Conservation (phyloP, 1,139 yeast species). For the Saccharomyces hybrid region DNA sequence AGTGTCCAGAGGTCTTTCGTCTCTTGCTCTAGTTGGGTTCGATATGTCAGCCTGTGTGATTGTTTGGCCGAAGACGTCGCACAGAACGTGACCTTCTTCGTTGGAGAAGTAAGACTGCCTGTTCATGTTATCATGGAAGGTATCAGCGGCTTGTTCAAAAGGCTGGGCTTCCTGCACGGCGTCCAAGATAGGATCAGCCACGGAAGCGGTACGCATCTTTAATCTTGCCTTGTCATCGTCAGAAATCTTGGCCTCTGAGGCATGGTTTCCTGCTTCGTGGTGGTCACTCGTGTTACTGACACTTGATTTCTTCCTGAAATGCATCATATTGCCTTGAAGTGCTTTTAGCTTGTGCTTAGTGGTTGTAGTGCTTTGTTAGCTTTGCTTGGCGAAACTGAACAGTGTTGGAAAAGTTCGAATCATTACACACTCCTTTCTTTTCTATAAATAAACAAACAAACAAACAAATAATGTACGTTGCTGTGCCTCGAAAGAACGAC, state of each 20-base stretch:
- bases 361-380: not conserved
- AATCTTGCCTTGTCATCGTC: conserved; percentile 40
- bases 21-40: conserved; percentile 86
- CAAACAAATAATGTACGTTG: not conserved
- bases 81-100: conserved; percentile 33
- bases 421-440: not conserved
- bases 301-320: conserved; percentile 26
- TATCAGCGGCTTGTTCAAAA: conserved; percentile 63
- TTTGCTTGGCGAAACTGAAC: not conserved
- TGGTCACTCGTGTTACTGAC: conserved; percentile 10
- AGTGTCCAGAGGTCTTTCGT: conserved; percentile 94
- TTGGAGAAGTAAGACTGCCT: conserved; percentile 23
- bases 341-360: not conserved
- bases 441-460: not conserved
- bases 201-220: conserved; percentile 50
- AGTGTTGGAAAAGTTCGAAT: not conserved
- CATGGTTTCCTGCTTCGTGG: conserved; percentile 7
- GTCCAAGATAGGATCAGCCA: conserved; percentile 80
- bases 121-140: conserved; percentile 28
- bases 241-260: conserved; percentile 32
- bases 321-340: conserved; percentile 18
- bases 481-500: not conserved
- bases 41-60: conserved; percentile 74
- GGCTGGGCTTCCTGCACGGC: conserved; percentile 97
- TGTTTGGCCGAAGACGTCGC: conserved; percentile 78